Conservation (phyloP, 2,329 filamentous ascomycete genomes). For the Stemphylium beticola region DNA sequence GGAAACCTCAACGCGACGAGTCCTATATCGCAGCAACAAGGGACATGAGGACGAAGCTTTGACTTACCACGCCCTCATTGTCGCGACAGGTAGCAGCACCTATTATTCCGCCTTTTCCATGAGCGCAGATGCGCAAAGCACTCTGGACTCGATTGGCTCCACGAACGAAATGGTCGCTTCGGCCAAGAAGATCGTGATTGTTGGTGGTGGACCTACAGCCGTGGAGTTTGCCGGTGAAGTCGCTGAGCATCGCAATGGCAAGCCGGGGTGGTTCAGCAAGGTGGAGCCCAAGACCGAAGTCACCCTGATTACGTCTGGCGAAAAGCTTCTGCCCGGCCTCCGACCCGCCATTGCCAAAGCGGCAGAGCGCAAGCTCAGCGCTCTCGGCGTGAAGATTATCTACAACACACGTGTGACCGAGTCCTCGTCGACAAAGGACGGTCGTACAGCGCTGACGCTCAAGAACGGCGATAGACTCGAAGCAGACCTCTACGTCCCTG, state of each 20-base stretch:
- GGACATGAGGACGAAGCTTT: conserved; percentile 42
- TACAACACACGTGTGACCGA: conserved; percentile 47
- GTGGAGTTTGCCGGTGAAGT: conserved; percentile 59
- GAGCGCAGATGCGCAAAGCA: conserved; percentile 39
- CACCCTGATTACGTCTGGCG: conserved; percentile 53
- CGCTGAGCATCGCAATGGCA: conserved; percentile 50
- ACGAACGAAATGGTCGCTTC: conserved; percentile 43
- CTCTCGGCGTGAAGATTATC: conserved; percentile 56
- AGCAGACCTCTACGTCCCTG: conserved; percentile 61
- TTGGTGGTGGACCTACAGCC: conserved; percentile 57
- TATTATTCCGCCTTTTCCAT: conserved; percentile 53
- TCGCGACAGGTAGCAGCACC: conserved; percentile 62
- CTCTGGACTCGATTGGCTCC: conserved; percentile 41
- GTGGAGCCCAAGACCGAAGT: conserved; percentile 43
- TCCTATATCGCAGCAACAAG: conserved; percentile 50
- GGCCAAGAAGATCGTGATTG: conserved; percentile 56
- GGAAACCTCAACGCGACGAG: conserved; percentile 51
- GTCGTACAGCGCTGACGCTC: conserved; percentile 49
- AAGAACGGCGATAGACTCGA: conserved; percentile 55
- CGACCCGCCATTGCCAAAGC: conserved; percentile 48
- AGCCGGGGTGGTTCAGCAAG: conserved; percentile 49
- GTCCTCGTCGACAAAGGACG: conserved; percentile 31
- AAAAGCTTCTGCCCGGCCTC: conserved; percentile 52
- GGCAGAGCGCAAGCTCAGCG: conserved; percentile 55
- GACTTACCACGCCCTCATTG: conserved; percentile 61